Conservation (phyloP, 2,329 filamentous ascomycete genomes). For the Diaporthe aspalathi region DNA sequence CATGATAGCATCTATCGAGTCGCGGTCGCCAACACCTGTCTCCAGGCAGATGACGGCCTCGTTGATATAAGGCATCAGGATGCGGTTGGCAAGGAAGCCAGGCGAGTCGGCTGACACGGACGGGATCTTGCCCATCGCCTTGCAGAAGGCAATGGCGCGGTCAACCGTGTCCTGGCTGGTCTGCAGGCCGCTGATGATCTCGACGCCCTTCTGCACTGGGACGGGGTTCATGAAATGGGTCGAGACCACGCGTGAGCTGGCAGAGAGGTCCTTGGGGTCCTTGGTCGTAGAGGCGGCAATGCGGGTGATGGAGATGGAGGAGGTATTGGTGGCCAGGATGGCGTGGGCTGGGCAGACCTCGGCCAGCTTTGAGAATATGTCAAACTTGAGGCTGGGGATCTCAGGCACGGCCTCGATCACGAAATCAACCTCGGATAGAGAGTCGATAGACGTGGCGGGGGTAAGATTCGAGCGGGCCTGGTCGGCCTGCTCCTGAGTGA, state of each 20-base stretch:
- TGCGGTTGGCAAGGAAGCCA: conserved; percentile 95
- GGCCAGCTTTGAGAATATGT: conserved; percentile 87
- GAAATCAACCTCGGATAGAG: conserved; percentile 88
- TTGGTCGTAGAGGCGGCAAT: conserved; percentile 88
- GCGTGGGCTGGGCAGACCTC: conserved; percentile 85
- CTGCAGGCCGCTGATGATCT: conserved; percentile 95
- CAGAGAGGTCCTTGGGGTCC: conserved; percentile 82
- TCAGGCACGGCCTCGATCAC: conserved; percentile 98
- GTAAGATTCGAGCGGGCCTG: conserved; percentile 76
- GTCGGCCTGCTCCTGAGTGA: conserved; percentile 85
- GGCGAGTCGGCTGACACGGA: conserved; percentile 90
- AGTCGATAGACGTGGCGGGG: conserved; percentile 78
- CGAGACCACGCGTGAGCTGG: conserved; percentile 87
- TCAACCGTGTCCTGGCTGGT: conserved; percentile 85
- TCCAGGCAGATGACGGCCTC: conserved; percentile 97
- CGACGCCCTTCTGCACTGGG: conserved; percentile 94
- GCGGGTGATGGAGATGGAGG: conserved; percentile 96
- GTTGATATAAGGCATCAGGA: conserved; percentile 99
- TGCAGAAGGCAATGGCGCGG: conserved; percentile 85
- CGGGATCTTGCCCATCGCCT: conserved; percentile 91
- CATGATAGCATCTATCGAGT: conserved; percentile 98
- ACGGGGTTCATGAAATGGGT: conserved; percentile 99
- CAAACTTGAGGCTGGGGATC: conserved; percentile 86
- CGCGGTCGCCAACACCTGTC: conserved; percentile 87
- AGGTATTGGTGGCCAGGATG: conserved; percentile 96